Conservation (phyloP, 192 early-diverging fungal species). For the Rhizophagus clarus region DNA sequence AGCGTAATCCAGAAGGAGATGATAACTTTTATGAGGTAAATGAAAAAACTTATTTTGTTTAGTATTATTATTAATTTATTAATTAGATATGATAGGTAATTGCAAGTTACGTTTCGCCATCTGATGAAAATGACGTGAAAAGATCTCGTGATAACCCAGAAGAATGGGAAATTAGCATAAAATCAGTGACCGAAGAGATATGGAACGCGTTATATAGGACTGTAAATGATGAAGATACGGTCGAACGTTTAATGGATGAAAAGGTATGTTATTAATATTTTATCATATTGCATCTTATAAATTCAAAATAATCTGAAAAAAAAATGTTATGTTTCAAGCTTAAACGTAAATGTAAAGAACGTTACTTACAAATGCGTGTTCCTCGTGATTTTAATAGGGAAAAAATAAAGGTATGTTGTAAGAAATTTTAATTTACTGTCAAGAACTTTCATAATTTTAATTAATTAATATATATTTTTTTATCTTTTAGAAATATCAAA, state of each 20-base stretch:
- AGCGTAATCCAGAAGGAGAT: slow-evolving; percentile 19
- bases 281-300: background rate
- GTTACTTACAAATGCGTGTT: slow-evolving; percentile 23
- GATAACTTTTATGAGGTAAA: background rate
- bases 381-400: slow-evolving; percentile 23
- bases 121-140: background rate
- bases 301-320: background rate
- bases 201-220: slow-evolving; percentile 25
- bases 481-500: background rate
- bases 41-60: background rate
- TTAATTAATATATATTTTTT: background rate
- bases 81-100: background rate
- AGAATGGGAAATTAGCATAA: background rate
- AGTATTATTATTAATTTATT: background rate
- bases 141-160: background rate
- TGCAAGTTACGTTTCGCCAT: slow-evolving; percentile 5
- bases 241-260: slow-evolving; percentile 18
- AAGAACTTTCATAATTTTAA: background rate
- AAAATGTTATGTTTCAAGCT: background rate
- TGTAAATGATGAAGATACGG: slow-evolving; percentile 20
- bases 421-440: background rate
- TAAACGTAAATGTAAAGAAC: slow-evolving; percentile 7
- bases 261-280: background rate
- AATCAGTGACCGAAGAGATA: slow-evolving; percentile 6
- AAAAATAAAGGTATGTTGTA: background rate